Conservation (phyloP, 228 moss, liverwort and hornwort species). For the Sphagnum fallax region DNA sequence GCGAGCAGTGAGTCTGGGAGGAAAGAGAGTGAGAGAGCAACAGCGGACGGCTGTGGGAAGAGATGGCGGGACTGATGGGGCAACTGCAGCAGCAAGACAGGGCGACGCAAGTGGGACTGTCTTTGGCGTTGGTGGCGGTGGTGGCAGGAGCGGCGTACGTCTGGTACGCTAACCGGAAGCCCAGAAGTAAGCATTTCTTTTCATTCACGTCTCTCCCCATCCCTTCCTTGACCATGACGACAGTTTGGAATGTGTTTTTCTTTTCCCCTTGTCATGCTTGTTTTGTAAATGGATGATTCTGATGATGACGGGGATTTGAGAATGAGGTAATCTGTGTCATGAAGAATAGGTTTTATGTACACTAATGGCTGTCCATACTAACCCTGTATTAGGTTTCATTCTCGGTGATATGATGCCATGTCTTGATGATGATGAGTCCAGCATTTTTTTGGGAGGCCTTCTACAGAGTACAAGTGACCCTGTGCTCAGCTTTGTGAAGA, state of each 20-base stretch:
- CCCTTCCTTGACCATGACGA: background rate
- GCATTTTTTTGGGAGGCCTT: background rate
- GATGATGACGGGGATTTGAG: background rate
- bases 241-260: background rate
- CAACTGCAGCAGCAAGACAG: slow-evolving; percentile 38
- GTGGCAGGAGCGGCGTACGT: slow-evolving; percentile 71
- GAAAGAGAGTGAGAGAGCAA: background rate
- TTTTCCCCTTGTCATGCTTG: background rate
- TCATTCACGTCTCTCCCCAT: background rate
- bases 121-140: slow-evolving; percentile 72
- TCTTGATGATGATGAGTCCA: background rate
- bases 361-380: no score
- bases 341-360: no score
- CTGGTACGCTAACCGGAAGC: slow-evolving; percentile 34
- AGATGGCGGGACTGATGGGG: slow-evolving; percentile 32
- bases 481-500: background rate
- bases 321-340: background rate
- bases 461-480: background rate
- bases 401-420: no score
- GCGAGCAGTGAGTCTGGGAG: background rate
- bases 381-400: no score
- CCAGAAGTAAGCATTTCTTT: slow-evolving; percentile 23
- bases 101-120: slow-evolving; percentile 47
- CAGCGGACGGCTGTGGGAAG: background rate
- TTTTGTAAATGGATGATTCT: background rate